phyloP scores from a whole-genome alignment of 768 basidiomycete species.

The Tephrocybe sp. region DNA sequence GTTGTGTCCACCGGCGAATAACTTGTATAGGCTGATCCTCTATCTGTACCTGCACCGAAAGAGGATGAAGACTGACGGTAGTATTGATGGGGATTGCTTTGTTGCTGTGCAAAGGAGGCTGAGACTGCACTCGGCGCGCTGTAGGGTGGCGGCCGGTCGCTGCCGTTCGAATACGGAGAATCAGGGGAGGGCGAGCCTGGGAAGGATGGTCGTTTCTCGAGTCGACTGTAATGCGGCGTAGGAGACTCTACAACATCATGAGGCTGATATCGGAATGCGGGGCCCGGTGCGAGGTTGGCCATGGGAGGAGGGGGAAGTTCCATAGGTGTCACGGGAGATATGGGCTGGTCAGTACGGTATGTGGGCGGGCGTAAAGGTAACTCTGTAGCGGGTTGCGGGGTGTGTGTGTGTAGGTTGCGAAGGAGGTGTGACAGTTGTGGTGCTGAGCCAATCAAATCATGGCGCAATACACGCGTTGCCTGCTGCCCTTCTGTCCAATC shows the following conservation, averaged over 20 bases:
- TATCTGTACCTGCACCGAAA: constrained; percentile 7
- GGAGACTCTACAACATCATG: constrained; percentile 19
- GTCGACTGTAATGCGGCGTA: constrained; percentile 17
- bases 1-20: constrained; percentile 11
- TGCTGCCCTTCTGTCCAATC: constrained; percentile 82
- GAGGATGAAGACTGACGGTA: constrained; percentile 3
- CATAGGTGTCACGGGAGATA: constrained; percentile 28
- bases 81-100: constrained; percentile 5
- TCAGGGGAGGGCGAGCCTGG: constrained; percentile 12
- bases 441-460: constrained; percentile 64
- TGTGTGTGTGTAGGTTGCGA: constrained; percentile 39
- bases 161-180: constrained; percentile 13
- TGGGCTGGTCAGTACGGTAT: constrained; percentile 28
- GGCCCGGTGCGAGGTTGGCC: constrained; percentile 23
- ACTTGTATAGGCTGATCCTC: constrained; percentile 6
- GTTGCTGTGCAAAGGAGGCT: constrained; percentile 14
- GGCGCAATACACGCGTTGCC: constrained; percentile 61
- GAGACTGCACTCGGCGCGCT: constrained; percentile 21
- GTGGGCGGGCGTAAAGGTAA: constrained; percentile 36
- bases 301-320: constrained; percentile 42
- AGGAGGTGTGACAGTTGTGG: constrained; percentile 59
- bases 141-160: constrained; percentile 19
- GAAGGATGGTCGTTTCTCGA: constrained; percentile 27
- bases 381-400: constrained; percentile 30
- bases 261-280: constrained; percentile 27